Conservation (phyloP, 768 basidiomycete species). For the Gyrodon lividus region DNA sequence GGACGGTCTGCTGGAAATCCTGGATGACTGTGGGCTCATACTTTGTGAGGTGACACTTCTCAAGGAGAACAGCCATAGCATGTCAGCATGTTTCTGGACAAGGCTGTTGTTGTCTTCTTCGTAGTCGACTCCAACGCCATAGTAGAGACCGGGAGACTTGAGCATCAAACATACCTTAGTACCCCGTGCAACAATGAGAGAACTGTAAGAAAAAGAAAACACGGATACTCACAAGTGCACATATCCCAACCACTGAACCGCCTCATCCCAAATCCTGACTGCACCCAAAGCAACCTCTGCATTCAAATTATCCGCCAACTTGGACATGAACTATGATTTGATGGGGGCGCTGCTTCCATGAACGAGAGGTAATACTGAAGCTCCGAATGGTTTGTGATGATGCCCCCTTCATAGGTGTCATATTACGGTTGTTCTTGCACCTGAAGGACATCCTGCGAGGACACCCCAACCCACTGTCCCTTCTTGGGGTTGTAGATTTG, state of each 20-base stretch:
- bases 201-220: not conserved
- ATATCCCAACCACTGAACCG: conserved; percentile 95
- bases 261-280: conserved; percentile 92
- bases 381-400: conserved; percentile 96
- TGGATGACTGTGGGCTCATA: conserved; percentile 56
- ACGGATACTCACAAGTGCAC: conserved; percentile 77
- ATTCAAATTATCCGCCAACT: conserved; percentile 92
- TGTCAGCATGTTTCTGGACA: conserved; percentile 92
- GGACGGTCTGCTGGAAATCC: conserved; percentile 14
- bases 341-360: conserved; percentile 97
- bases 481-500: conserved; percentile 99
- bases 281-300: conserved; percentile 96
- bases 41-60: conserved; percentile 92
- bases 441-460: conserved; percentile 93
- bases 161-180: conserved; percentile 92
- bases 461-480: conserved; percentile 95
- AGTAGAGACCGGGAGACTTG: conserved; percentile 82
- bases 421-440: conserved; percentile 98
- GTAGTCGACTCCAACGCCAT: conserved; percentile 87
- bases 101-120: conserved; percentile 79
- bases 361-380: conserved; percentile 95
- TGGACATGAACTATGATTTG: conserved; percentile 90
- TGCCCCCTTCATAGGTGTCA: conserved; percentile 95
- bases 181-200: conserved; percentile 6
- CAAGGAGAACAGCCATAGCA: conserved; percentile 84